Conservation (phyloP, 257 asterid genomes). For the Solanum chaucha region DNA sequence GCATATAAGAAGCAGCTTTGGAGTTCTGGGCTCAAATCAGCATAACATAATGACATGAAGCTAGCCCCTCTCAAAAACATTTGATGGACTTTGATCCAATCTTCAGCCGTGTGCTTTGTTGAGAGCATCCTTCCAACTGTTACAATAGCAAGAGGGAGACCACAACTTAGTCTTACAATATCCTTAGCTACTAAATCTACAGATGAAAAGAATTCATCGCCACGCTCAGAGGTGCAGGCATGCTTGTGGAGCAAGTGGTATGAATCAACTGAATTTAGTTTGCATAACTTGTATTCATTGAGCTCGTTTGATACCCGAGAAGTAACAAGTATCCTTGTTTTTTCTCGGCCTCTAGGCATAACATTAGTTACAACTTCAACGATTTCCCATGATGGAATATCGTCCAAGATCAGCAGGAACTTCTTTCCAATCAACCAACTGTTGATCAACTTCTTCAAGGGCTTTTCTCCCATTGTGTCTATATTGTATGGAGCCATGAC, state of each 20-base stretch:
- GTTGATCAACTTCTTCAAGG: not conserved
- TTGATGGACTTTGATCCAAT: not conserved
- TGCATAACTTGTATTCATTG: not conserved
- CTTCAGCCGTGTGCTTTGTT: not conserved
- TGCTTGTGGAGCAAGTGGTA: not conserved
- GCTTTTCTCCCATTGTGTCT: not conserved
- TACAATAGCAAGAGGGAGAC: not conserved
- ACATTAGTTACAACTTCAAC: not conserved
- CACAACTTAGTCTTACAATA: not conserved
- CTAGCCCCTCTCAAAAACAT: not conserved
- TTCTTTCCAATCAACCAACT: not conserved
- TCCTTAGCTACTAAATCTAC: not conserved
- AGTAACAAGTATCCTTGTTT: not conserved
- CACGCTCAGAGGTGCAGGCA: not conserved
- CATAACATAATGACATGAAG: not conserved
- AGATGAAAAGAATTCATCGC: not conserved
- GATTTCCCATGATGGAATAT: not conserved
- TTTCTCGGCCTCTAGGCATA: not conserved
- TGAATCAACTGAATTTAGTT: not conserved
- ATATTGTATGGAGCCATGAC: not conserved
- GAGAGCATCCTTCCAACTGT: not conserved
- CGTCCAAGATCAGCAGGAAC: not conserved
- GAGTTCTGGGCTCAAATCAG: not conserved
- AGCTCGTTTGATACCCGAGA: not conserved
- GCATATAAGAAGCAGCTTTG: not conserved